Conservation (phyloP, 2,329 filamentous ascomycete species). For the Aspergillus versicolor region DNA sequence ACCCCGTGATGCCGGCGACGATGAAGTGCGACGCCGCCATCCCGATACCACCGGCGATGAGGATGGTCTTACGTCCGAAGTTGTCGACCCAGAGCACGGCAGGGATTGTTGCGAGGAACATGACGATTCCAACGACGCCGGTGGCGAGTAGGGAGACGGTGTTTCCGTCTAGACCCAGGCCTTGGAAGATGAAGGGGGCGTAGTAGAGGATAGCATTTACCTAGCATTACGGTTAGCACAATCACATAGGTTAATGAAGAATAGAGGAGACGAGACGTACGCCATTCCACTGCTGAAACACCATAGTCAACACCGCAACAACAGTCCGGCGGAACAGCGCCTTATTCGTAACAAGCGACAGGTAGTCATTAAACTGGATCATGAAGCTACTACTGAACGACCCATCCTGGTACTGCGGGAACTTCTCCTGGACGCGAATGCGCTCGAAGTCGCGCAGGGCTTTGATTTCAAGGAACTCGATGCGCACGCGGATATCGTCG, state of each 20-base stretch:
- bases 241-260: no score
- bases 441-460: constrained; percentile 74
- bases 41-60: constrained; percentile 58
- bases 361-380: constrained; percentile 36
- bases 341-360: constrained; percentile 32
- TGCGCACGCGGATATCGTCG: constrained; percentile 68
- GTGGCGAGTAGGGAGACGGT: constrained; percentile 41
- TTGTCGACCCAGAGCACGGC: constrained; percentile 43
- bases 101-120: constrained; percentile 37
- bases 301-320: constrained; percentile 40
- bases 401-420: constrained; percentile 50
- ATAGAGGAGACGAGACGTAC: neutral
- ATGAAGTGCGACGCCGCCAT: constrained; percentile 72
- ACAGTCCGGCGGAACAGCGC: constrained; percentile 38
- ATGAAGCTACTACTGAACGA: constrained; percentile 61
- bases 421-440: constrained; percentile 63
- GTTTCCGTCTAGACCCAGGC: constrained; percentile 34
- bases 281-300: neutral
- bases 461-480: constrained; percentile 78
- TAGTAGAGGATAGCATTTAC: constrained; percentile 39
- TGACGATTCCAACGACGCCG: constrained; percentile 41
- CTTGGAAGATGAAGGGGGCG: constrained; percentile 37
- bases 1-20: constrained; percentile 59
- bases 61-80: constrained; percentile 41
- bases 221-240: no score